Evolutionary conservation across 75 land plant genomes (phyloP).

Genomic region (Ceratopteris richardii): DNA sequence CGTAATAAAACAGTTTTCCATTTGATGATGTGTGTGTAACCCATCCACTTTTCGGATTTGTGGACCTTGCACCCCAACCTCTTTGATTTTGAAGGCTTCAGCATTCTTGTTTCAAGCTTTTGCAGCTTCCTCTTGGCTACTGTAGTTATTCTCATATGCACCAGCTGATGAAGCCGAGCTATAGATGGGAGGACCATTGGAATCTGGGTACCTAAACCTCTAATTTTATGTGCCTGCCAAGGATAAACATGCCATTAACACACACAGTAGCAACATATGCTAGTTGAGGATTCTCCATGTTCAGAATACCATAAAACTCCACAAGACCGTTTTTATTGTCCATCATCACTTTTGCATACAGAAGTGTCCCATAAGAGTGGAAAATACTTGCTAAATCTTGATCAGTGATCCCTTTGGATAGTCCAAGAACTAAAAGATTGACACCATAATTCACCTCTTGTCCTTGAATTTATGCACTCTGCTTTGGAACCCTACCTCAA

Average conservation of each 20-base stretch:
- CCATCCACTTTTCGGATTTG: neutral
- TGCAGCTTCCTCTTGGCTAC: no score
- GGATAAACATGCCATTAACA: constrained; percentile 23
- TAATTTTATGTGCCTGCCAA: constrained; percentile 22
- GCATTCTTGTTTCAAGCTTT: no score
- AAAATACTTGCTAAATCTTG: constrained; percentile 19
- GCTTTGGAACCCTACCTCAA: no score
- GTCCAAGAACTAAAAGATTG: constrained; percentile 16
- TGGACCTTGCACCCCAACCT: no score
- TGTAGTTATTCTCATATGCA: no score
- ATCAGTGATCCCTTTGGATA: constrained; percentile 23
- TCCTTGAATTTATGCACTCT: no score
- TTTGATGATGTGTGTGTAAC: constrained; percentile 3
- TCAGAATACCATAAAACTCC: constrained; percentile 20
- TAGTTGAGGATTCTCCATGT: constrained; percentile 22
- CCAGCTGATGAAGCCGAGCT: no score
- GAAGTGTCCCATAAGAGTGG: constrained; percentile 17
- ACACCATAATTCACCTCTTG: neutral
- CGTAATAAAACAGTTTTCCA: constrained; percentile 8
- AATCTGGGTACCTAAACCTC: constrained; percentile 12
- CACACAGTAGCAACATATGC: constrained; percentile 18
- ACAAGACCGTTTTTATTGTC: constrained; percentile 17
- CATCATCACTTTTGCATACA: constrained; percentile 23
- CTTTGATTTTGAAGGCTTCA: no score
- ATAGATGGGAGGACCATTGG: constrained; percentile 2